phyloP scores from a whole-genome alignment of 2,329 filamentous ascomycete species.

The Penicillium hordei region DNA sequence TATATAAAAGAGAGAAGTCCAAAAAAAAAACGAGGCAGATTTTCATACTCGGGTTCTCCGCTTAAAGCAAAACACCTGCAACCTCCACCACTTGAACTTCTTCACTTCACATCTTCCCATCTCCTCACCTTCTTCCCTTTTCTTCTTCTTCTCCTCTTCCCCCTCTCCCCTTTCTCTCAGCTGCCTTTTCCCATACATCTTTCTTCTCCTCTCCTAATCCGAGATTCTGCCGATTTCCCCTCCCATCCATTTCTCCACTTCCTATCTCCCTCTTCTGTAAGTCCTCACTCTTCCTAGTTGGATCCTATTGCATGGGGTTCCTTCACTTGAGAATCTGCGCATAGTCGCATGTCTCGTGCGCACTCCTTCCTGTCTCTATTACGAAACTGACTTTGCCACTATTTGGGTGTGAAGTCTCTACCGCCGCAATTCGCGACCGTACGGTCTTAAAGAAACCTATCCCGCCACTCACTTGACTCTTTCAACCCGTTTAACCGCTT shows the following conservation, averaged over 20 bases:
- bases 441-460: slow-evolving; percentile 3
- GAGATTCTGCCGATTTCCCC: slow-evolving; percentile 21
- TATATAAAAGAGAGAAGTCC: not conserved
- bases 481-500: slow-evolving; percentile 22
- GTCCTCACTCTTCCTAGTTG: slow-evolving; percentile 10
- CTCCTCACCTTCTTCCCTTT: slow-evolving; percentile 12
- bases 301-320: slow-evolving; percentile 1
- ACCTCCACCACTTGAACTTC: slow-evolving; percentile 13
- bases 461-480: slow-evolving; percentile 13
- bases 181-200: not conserved
- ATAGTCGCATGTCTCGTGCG: not conserved
- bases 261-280: slow-evolving; percentile 24
- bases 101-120: slow-evolving; percentile 12
- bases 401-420: slow-evolving; percentile 10
- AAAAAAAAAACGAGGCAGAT: slow-evolving; percentile 6
- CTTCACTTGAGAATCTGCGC: not conserved
- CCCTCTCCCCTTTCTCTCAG: slow-evolving; percentile 17
- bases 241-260: slow-evolving; percentile 27
- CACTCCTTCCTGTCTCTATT: slow-evolving; percentile 3
- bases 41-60: slow-evolving; percentile 17
- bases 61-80: slow-evolving; percentile 21
- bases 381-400: slow-evolving; percentile 9
- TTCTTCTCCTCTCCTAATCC: slow-evolving; percentile 20
- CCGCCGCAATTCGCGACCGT: slow-evolving; percentile 9
- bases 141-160: slow-evolving; percentile 19